A percentile compares a stretch with the other conserved stretches of the same genome.
phyloP scores from a whole-genome alignment of 1,139 yeast species.

The Saccharomyces uvarum region DNA sequence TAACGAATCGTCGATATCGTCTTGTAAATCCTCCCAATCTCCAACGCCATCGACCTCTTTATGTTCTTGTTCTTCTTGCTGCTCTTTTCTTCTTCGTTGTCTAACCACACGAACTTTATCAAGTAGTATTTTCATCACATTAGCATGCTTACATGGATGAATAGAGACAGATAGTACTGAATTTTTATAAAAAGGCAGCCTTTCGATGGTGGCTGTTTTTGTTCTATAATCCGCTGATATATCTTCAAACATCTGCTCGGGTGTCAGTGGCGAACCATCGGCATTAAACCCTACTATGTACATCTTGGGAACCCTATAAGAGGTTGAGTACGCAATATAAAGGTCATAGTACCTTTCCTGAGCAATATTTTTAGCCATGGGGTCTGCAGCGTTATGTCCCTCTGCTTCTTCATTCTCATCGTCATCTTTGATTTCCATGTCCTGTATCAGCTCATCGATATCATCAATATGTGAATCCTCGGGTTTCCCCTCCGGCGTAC shows the following conservation, averaged over 20 bases:
- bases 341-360: conserved; percentile 71
- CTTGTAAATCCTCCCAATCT: conserved; percentile 39
- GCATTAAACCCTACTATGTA: conserved; percentile 81
- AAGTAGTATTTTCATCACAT: conserved; percentile 85
- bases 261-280: conserved; percentile 78
- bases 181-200: conserved; percentile 72
- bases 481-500: conserved; percentile 8
- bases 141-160: conserved; percentile 94
- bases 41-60: conserved; percentile 33
- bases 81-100: conserved; percentile 34
- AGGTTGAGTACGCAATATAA: conserved; percentile 86
- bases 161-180: conserved; percentile 75
- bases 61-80: conserved; percentile 15
- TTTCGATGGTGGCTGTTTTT: conserved; percentile 93
- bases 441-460: conserved; percentile 37
- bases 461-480: conserved; percentile 27
- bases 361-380: conserved; percentile 19
- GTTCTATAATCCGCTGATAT: conserved; percentile 85
- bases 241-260: conserved; percentile 90
- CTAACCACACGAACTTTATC: conserved; percentile 50
- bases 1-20: conserved; percentile 42
- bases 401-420: conserved; percentile 38
- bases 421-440: conserved; percentile 37
- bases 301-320: conserved; percentile 92
- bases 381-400: conserved; percentile 14